phyloP scores from a whole-genome alignment of 306 rosid species.

The Gleditsia sinensis region DNA sequence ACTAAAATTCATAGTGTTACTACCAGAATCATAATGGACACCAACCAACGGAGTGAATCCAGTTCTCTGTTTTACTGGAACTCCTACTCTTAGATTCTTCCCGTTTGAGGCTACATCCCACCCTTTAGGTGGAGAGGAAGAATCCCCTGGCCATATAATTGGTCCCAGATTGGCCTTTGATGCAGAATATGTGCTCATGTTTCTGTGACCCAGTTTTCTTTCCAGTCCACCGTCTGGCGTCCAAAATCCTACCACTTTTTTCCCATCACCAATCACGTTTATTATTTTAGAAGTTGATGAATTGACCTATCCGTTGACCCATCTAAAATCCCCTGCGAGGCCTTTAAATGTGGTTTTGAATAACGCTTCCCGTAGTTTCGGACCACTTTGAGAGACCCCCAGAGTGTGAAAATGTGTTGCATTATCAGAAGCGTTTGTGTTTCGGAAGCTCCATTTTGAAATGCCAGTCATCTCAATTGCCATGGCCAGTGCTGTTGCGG shows the following conservation, averaged over 20 bases:
- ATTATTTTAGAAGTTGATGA: constrained; percentile 28
- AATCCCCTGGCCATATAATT: constrained; percentile 47
- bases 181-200: background rate
- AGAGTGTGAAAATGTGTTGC: constrained; percentile 28
- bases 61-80: background rate
- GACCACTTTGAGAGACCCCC: constrained; percentile 36
- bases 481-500: constrained; percentile 38
- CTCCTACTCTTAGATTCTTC: constrained; percentile 21
- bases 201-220: background rate
- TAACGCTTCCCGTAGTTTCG: constrained; percentile 8
- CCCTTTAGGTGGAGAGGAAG: constrained; percentile 24
- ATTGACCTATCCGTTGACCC: constrained; percentile 25
- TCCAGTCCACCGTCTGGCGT: constrained; percentile 24
- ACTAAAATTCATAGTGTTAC: background rate
- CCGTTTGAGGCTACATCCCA: constrained; percentile 41
- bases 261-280: constrained; percentile 35
- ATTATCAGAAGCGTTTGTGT: background rate
- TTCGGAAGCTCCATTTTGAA: background rate
- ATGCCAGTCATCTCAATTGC: constrained; percentile 30
- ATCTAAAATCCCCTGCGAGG: constrained; percentile 36
- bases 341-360: constrained; percentile 28
- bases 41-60: constrained; percentile 1
- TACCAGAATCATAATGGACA: background rate
- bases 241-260: constrained; percentile 45
- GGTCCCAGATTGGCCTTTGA: constrained; percentile 3